phyloP scores from a whole-genome alignment of 345 rosid species.

The Gossypium arboreum region DNA sequence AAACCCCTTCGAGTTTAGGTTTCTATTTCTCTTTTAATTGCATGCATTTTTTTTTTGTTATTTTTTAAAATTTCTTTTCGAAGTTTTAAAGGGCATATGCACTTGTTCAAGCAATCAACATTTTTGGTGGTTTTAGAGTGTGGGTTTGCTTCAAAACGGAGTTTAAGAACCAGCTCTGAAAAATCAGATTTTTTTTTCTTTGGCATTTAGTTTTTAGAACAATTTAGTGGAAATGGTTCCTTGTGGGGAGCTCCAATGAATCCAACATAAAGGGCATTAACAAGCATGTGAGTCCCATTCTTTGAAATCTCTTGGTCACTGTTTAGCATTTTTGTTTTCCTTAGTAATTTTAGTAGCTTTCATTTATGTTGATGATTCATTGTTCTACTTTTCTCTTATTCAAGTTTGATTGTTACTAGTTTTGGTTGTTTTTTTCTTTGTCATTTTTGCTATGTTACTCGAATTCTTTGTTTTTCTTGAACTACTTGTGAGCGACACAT shows the following conservation, averaged over 20 bases:
- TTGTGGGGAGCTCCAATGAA: slow-evolving; percentile 70
- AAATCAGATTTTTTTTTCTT: slow-evolving; percentile 14
- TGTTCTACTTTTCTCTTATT: too few relatives aligned
- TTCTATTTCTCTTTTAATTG: neutral
- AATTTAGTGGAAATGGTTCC: slow-evolving; percentile 22
- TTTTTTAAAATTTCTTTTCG: neutral
- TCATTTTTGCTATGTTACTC: too few relatives aligned
- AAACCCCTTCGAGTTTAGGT: too few relatives aligned
- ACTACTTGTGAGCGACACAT: too few relatives aligned
- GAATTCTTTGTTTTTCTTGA: too few relatives aligned
- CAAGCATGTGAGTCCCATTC: slow-evolving; percentile 72
- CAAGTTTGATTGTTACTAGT: too few relatives aligned
- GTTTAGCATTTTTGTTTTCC: slow-evolving; percentile 1
- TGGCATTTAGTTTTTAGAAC: neutral
- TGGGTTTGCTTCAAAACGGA: slow-evolving; percentile 12
- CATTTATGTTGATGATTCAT: neutral
- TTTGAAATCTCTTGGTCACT: too few relatives aligned
- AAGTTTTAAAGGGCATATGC: slow-evolving; percentile 21
- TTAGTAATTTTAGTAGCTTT: slow-evolving; percentile 41
- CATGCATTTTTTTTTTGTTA: slow-evolving; percentile 16
- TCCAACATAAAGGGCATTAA: slow-evolving; percentile 54
- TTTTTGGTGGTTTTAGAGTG: slow-evolving; percentile 22
- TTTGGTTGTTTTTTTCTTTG: too few relatives aligned
- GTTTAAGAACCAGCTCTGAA: slow-evolving; percentile 20
- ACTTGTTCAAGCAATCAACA: slow-evolving; percentile 24